Base-by-base conservation (phyloP, 1,139 yeast species). In the Yamadazyma atmosphaerica region DNA sequence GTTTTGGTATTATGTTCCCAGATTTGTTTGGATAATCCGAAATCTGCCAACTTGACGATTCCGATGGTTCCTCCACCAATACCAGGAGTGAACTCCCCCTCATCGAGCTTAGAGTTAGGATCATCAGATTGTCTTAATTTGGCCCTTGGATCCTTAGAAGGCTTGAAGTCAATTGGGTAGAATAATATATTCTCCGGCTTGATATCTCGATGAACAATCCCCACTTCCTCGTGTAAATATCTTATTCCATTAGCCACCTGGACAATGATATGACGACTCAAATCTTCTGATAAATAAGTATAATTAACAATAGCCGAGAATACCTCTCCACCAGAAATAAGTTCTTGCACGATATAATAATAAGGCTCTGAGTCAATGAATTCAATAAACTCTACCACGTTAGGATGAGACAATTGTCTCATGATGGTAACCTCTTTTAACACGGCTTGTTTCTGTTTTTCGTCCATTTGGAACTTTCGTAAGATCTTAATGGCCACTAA, bases 401-500 rank as follows among this genome's bases (percentile, higher is more conserved):
- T 74, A 10, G 72, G 68, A 50, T 78, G 80, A 32, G 69, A 56
- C 35, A 78, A 59, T 50, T 73, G 77, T 42, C 80, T 61, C 82
- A 78, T 77, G 15, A 78, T 77, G 8, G 81, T 74, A 25, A 77
- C 80, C 55, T 78, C 84, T 47, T 77, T 77, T 43, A 77, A 58
- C 2, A 76, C 80, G 0, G 81, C 73, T 45, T 71, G 77, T 38
- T 74, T 67, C 51, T 78, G 82, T 22, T 72, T 70, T 36, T 58
- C 60, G 52, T 76, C 79, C 81, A 78, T 74, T 49, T 69, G 76
- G 43, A 70, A 70, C 56, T 78, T 78, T 41, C 81, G 65, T 41
- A 78, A 71, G 35, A 78, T 72, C 53, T 78, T 78, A 44, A 78
- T 65, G 1, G 97, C 97, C 15, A 89, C 97, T 17, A 79, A 65